Percentiles rank a stretch among this genome's conserved stretches.
Evolutionary conservation across 306 rosid genomes (phyloP).

Genomic region (Trifolium repens): DNA sequence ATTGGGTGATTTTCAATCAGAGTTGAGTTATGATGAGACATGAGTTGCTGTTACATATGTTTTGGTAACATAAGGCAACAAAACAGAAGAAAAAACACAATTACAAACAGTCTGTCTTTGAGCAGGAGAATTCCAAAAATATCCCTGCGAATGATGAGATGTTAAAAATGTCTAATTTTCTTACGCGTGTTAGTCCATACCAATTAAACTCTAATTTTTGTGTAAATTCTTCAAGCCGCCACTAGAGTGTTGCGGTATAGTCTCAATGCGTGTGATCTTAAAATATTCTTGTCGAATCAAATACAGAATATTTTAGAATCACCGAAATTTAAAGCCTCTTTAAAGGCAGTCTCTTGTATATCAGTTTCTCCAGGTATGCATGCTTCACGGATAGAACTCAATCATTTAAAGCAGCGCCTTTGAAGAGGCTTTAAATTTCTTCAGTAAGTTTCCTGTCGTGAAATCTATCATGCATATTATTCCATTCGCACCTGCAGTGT

Average conservation of each 20-base stretch:
- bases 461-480: slow-evolving; percentile 73
- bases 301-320: no score
- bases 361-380: slow-evolving; percentile 70
- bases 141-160: no score
- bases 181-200: no score
- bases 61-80: neutral
- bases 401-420: slow-evolving; percentile 10
- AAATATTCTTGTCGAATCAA: neutral
- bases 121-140: neutral
- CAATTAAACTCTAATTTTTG: no score
- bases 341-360: slow-evolving; percentile 60
- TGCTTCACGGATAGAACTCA: no score
- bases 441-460: slow-evolving; percentile 70
- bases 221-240: no score
- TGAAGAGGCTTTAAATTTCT: slow-evolving; percentile 68
- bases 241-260: neutral
- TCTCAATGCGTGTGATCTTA: neutral
- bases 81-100: neutral
- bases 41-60: neutral
- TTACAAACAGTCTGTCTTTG: neutral
- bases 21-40: neutral
- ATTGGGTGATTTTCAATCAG: slow-evolving; percentile 36
- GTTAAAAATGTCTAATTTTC: no score
- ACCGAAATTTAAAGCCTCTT: no score
- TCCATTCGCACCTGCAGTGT: slow-evolving; percentile 88